These are phyloP conservation scores for Lotmaria passim DNA, from an alignment of 208 protist species.

Conservation along the genomic window DNA sequence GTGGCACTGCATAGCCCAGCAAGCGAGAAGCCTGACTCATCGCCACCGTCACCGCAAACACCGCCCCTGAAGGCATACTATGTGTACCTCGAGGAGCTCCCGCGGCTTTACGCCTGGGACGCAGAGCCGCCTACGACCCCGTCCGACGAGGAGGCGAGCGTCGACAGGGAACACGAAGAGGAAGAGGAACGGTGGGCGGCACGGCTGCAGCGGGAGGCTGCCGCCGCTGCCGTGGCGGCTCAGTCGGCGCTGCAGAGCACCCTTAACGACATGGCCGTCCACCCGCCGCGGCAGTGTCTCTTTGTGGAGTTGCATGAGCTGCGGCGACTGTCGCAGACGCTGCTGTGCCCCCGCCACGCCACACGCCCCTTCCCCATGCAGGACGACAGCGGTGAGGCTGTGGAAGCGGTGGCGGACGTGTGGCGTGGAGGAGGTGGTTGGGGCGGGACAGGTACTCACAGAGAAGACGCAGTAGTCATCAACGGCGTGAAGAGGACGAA, in stretches of 20 bases:
- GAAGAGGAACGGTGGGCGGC: not conserved
- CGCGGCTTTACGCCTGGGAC: slow-evolving; percentile 8
- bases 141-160: not conserved
- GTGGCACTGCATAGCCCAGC: too few relatives aligned
- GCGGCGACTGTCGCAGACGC: slow-evolving; percentile 7
- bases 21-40: too few relatives aligned
- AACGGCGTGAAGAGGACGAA: not conserved
- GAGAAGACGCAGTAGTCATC: not conserved
- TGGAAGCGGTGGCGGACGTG: not conserved
- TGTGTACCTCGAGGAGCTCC: slow-evolving; percentile 16
- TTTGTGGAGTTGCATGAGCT: slow-evolving; percentile 26
- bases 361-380: too few relatives aligned
- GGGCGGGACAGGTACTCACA: too few relatives aligned
- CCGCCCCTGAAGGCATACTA: slow-evolving; percentile 2
- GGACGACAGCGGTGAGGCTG: not conserved
- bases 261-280: slow-evolving; percentile 18
- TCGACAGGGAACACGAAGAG: not conserved
- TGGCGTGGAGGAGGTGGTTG: slow-evolving; percentile 9
- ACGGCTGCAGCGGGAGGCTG: slow-evolving; percentile 11
- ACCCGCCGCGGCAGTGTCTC: slow-evolving; percentile 31
- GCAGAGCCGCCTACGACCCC: slow-evolving; percentile 21
- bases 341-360: slow-evolving; percentile 15
- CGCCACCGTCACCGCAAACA: too few relatives aligned
- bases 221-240: slow-evolving; percentile 11
- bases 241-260: slow-evolving; percentile 1